Evolutionary conservation across 1,284 basidiomycete species (phyloP), one percentile per base, ranked within the genome.

Genomic region (Melampsora larici-populina): DNA sequence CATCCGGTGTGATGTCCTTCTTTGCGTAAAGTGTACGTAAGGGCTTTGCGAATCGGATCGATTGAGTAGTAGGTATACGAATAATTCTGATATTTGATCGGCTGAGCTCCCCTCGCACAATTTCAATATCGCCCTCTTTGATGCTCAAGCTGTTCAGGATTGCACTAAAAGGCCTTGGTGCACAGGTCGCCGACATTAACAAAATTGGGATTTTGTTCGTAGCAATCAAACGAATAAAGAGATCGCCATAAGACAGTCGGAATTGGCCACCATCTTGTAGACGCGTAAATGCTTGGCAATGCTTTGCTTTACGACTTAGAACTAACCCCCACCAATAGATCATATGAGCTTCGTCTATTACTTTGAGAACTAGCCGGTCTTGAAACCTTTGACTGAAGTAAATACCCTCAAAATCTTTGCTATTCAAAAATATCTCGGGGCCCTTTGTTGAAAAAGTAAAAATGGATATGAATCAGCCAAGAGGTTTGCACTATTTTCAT

Each of bases 401-500:
- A 13, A 67, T 67, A 6, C 65, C 15, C 11, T 26, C 9, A 43
- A 67, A 67, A 24, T 11, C 48, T 67, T 31, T 2, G 33, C 36
- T 67, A 11, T 31, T 67, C 29, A 67, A n/a, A 11, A 67, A n/a
- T 9, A 67, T 43, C 48, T 67, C 36, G 9, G 65, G 65, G n/a
- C 65, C 48, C 65, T 67, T n/a, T n/a, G n/a, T n/a, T 15, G 24
- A 6, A 26, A 21, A 29, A 26, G 31, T 24, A 63, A 21, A 63
- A n/a, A n/a, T n/a, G n/a, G n/a, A n/a, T n/a, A n/a, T n/a, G n/a
- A 63, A 63, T 15, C 60, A 8, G 18, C 31, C 7, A 15, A 65
- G 13, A 8, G 24, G n/a, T n/a, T n/a, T 33, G 9, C 15, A 67
- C 40, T 33, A 9, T 6, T 40, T 8, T 43, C 65, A 31, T 5